These are phyloP conservation scores for Imleria badia DNA, from an alignment of 768 basidiomycete genomes.

Conservation along the genomic window DNA sequence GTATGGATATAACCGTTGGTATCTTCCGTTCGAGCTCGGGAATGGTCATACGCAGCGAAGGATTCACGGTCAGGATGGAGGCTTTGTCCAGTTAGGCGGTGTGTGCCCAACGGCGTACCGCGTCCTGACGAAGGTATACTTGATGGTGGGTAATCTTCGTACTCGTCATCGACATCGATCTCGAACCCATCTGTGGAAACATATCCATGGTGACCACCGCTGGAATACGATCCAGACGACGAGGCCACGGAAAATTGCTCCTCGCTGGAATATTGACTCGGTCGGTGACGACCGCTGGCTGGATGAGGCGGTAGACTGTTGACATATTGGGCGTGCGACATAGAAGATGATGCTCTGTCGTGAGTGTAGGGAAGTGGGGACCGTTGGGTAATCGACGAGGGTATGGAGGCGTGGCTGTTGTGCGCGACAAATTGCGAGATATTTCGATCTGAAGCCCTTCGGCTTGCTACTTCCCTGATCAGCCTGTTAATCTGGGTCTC, in stretches of 20 bases:
- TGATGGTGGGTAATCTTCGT: constrained; percentile 69
- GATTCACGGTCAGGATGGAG: constrained; percentile 60
- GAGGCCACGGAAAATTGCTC: constrained; percentile 35
- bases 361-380: constrained; percentile 36
- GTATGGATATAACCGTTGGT: constrained; percentile 59
- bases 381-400: constrained; percentile 36
- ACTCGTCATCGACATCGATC: constrained; percentile 70
- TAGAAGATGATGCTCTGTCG: constrained; percentile 37
- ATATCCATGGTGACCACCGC: constrained; percentile 33
- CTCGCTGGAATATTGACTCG: constrained; percentile 40
- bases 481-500: constrained; percentile 85
- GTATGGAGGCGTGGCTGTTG: constrained; percentile 41
- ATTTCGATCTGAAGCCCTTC: constrained; percentile 66
- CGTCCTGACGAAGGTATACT: constrained; percentile 56
- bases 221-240: constrained; percentile 32
- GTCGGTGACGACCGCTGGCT: constrained; percentile 35
- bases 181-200: constrained; percentile 70
- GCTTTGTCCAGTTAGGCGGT: constrained; percentile 56
- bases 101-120: constrained; percentile 66
- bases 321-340: constrained; percentile 31
- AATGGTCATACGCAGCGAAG: constrained; percentile 46
- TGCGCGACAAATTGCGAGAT: constrained; percentile 49
- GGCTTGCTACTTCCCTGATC: constrained; percentile 72
- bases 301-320: constrained; percentile 33
- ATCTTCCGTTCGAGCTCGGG: constrained; percentile 71